phyloP scores from a whole-genome alignment of 2,329 filamentous ascomycete species.

The Apiospora marii region DNA sequence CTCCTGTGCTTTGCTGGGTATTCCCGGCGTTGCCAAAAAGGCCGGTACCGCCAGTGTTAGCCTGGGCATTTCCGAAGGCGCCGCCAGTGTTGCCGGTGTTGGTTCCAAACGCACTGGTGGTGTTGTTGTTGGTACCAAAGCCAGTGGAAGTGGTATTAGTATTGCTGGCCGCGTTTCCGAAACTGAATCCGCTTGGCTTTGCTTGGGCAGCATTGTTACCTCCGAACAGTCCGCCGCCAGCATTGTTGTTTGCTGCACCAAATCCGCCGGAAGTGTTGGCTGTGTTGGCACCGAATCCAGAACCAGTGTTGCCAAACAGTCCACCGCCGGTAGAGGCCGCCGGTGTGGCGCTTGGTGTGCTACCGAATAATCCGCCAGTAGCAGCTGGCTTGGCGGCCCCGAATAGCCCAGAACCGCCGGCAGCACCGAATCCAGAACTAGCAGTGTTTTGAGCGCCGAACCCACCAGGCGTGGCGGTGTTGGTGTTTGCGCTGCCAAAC shows the following conservation, averaged over 20 bases:
- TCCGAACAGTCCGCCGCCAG: slow-evolving; percentile 47
- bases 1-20: slow-evolving; percentile 41
- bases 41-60: slow-evolving; percentile 32
- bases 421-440: slow-evolving; percentile 39
- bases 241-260: slow-evolving; percentile 49
- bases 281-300: slow-evolving; percentile 53
- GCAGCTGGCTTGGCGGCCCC: slow-evolving; percentile 45
- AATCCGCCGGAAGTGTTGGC: slow-evolving; percentile 55
- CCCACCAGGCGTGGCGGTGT: slow-evolving; percentile 31
- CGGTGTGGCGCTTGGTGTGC: slow-evolving; percentile 37
- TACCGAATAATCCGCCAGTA: slow-evolving; percentile 48
- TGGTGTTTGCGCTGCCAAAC: slow-evolving; percentile 36
- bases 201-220: slow-evolving; percentile 37
- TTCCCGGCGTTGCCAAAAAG: slow-evolving; percentile 43
- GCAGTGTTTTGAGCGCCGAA: slow-evolving; percentile 40
- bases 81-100: slow-evolving; percentile 49
- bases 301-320: slow-evolving; percentile 49
- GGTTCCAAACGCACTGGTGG: slow-evolving; percentile 25
- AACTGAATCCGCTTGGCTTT: slow-evolving; percentile 39
- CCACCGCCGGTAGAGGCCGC: slow-evolving; percentile 36
- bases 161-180: slow-evolving; percentile 29
- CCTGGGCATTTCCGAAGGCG: slow-evolving; percentile 42
- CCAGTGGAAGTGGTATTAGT: slow-evolving; percentile 32
- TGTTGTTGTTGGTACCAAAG: slow-evolving; percentile 38
- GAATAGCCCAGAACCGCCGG: slow-evolving; percentile 47